Percentiles rank a stretch among this genome's conserved stretches.
Evolutionary conservation across 768 basidiomycete genomes (phyloP).

Genomic region (Pleurotus djamor): DNA sequence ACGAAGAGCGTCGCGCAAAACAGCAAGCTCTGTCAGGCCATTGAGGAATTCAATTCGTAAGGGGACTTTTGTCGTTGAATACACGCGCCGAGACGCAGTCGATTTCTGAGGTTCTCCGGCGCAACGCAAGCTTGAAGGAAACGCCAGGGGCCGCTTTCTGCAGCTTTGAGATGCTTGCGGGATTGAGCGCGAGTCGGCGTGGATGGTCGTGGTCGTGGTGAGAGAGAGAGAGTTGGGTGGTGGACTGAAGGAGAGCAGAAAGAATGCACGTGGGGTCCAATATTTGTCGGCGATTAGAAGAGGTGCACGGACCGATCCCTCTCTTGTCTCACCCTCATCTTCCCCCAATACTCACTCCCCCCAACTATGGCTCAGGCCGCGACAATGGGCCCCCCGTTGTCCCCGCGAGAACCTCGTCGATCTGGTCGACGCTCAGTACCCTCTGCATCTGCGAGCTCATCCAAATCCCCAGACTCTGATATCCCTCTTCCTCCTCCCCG

Average conservation of each 20-base stretch:
- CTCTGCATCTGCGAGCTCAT: constrained; percentile 62
- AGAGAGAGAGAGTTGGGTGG: not conserved
- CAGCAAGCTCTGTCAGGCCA: too few species aligned
- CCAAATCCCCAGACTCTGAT: constrained; percentile 75
- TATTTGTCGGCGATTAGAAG: constrained; percentile 9
- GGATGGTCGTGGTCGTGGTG: not conserved
- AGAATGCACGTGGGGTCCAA: constrained; percentile 7
- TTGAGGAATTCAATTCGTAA: too few species aligned
- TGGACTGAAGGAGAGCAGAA: not conserved
- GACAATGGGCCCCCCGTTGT: constrained; percentile 75
- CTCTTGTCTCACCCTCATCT: constrained; percentile 9
- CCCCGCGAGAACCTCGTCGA: constrained; percentile 74
- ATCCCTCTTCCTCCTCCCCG: constrained; percentile 33
- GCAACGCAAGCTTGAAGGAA: too few species aligned
- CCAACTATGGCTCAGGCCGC: constrained; percentile 59
- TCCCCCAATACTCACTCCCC: constrained; percentile 4
- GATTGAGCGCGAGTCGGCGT: not conserved
- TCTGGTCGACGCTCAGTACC: constrained; percentile 74
- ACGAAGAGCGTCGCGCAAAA: too few species aligned
- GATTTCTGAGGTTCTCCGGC: too few species aligned
- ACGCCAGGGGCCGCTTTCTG: too few species aligned
- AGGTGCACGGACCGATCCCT: constrained; percentile 8
- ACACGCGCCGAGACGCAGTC: too few species aligned
- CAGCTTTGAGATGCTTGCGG: too few species aligned
- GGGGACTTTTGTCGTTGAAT: too few species aligned